phyloP scores from a whole-genome alignment of 139 green algal species.

The Trebouxia sp. region DNA sequence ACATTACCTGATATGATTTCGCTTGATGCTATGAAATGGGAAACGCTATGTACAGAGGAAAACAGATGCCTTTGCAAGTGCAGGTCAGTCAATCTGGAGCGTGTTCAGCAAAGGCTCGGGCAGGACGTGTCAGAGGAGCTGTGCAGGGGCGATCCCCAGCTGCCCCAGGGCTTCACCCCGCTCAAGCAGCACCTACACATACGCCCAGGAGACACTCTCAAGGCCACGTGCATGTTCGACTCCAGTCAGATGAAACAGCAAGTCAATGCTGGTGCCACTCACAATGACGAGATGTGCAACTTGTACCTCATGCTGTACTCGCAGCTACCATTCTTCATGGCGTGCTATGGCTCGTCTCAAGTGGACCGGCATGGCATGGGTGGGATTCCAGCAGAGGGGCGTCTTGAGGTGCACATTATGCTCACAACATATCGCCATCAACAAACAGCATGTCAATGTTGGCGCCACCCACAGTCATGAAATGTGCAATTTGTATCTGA shows the following conservation, averaged over 20 bases:
- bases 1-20: no score
- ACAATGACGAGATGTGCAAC: slow-evolving; percentile 94
- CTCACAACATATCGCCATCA: no score
- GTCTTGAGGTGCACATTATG: neutral
- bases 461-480: no score
- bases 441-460: no score
- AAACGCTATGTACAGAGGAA: no score
- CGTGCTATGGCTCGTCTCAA: slow-evolving; percentile 33
- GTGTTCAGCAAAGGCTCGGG: slow-evolving; percentile 2
- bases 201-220: slow-evolving; percentile 52
- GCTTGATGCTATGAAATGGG: no score
- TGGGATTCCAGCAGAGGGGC: neutral
- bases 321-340: slow-evolving; percentile 49
- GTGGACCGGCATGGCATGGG: neutral
- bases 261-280: slow-evolving; percentile 48
- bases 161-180: slow-evolving; percentile 80
- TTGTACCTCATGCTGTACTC: slow-evolving; percentile 80
- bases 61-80: neutral
- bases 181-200: slow-evolving; percentile 31
- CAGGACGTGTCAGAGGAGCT: slow-evolving; percentile 11
- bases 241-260: slow-evolving; percentile 36
- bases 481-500: no score
- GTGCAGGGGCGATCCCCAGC: slow-evolving; percentile 47
- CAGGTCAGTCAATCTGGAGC: slow-evolving; percentile 40
- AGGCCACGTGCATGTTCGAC: slow-evolving; percentile 80